Conservation (phyloP, 345 rosid species). For the Excoecaria agallocha region DNA sequence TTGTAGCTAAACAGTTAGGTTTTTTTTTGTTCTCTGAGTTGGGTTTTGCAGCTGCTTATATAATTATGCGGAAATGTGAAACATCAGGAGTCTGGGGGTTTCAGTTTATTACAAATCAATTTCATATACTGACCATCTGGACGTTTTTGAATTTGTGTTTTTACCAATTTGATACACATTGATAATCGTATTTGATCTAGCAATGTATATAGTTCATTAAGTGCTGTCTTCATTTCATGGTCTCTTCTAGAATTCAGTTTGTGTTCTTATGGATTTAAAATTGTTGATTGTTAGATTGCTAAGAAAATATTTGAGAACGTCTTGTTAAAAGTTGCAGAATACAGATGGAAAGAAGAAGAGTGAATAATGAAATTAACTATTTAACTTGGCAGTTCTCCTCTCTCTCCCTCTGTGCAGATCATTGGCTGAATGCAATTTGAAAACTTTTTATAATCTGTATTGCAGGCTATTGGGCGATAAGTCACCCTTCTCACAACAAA, state of each 20-base stretch:
- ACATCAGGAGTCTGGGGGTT: neutral
- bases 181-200: neutral
- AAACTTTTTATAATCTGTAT: neutral
- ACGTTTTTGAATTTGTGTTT: neutral
- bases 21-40: neutral
- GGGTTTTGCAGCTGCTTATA: neutral
- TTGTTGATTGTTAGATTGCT: neutral
- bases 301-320: neutral
- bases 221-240: neutral
- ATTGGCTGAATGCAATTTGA: constrained; percentile 1
- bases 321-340: neutral
- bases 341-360: neutral
- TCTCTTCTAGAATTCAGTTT: neutral
- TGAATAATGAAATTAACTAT: neutral
- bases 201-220: neutral
- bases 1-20: neutral
- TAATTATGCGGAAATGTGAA: too few relatives aligned
- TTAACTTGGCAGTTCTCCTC: neutral
- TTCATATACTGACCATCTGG: neutral
- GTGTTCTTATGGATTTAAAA: neutral
- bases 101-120: neutral
- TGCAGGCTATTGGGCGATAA: constrained; percentile 84
- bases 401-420: neutral
- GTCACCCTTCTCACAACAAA: constrained; percentile 91
- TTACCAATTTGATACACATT: neutral